phyloP scores from a whole-genome alignment of 768 basidiomycete species.

The Cystofilobasidium macerans region DNA sequence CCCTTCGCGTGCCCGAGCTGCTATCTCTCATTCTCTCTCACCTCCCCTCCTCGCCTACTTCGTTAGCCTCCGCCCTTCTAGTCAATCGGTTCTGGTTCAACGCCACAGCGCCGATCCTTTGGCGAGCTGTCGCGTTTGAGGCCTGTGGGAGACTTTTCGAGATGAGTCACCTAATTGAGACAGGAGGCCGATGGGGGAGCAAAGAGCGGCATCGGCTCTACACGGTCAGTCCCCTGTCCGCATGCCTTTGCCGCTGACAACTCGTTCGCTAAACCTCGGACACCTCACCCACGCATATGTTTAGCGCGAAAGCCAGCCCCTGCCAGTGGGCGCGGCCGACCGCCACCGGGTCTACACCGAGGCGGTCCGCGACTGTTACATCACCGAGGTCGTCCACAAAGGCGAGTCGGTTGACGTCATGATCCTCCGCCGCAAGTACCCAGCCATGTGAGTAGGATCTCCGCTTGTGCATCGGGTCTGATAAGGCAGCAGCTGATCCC shows the following conservation, averaged over 20 bases:
- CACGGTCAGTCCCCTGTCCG: neutral
- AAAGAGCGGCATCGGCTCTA: neutral
- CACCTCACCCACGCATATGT: neutral
- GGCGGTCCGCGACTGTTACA: constrained; percentile 5
- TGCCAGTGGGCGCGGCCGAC: neutral
- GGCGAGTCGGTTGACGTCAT: constrained; percentile 16
- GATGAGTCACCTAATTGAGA: neutral
- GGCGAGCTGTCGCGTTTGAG: constrained; percentile 15
- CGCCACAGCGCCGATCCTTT: constrained; percentile 3
- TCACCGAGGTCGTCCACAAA: constrained; percentile 19
- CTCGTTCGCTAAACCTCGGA: neutral
- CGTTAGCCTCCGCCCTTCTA: neutral
- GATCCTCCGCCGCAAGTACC: constrained; percentile 19
- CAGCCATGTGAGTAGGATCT: neutral
- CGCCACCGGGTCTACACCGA: neutral
- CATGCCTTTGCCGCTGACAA: neutral
- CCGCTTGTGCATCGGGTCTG: neutral
- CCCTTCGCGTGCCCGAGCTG: constrained; percentile 14
- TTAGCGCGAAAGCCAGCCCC: neutral
- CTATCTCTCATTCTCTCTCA: constrained; percentile 4
- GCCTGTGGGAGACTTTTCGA: constrained; percentile 11
- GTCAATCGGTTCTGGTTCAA: constrained; percentile 9
- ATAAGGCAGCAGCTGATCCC: neutral
- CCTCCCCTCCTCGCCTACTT: neutral
- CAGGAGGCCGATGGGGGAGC: neutral